Percentiles rank a stretch among this genome's conserved stretches.
phyloP scores from a whole-genome alignment of 2,329 filamentous ascomycete genomes.

The Talaromyces rugulosus region DNA sequence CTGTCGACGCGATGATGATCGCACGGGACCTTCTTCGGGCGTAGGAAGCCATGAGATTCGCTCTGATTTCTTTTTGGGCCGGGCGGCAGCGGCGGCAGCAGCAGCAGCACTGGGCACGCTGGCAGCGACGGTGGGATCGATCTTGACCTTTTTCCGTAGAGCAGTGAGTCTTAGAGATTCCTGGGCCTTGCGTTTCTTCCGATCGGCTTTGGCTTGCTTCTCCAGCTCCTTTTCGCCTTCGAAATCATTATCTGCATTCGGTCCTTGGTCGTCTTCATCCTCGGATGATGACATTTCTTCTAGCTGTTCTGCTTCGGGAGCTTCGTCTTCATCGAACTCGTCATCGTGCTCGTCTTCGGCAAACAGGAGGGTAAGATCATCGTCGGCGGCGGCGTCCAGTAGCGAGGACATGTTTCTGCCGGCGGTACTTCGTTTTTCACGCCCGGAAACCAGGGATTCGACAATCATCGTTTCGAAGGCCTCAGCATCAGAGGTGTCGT shows the following conservation, averaged over 20 bases:
- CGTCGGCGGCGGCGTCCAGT: constrained; percentile 70
- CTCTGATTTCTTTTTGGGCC: constrained; percentile 66
- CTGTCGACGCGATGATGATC: constrained; percentile 59
- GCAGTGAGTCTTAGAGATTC: constrained; percentile 60
- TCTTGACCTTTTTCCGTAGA: constrained; percentile 68
- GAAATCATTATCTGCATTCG: constrained; percentile 61
- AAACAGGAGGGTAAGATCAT: constrained; percentile 57
- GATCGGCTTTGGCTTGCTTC: constrained; percentile 67
- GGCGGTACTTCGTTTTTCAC: constrained; percentile 73
- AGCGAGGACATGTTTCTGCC: constrained; percentile 79
- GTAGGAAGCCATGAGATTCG: constrained; percentile 66
- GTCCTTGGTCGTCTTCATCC: constrained; percentile 71
- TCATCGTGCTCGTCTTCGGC: constrained; percentile 60
- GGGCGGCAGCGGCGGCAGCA: constrained; percentile 24
- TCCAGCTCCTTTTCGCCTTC: constrained; percentile 86
- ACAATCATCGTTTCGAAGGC: constrained; percentile 27
- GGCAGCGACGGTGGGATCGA: constrained; percentile 51
- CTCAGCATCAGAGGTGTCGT: constrained; percentile 21
- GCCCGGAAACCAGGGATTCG: constrained; percentile 38
- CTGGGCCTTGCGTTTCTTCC: constrained; percentile 77
- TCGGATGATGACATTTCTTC: constrained; percentile 81
- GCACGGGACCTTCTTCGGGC: constrained; percentile 56
- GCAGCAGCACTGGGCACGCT: constrained; percentile 24
- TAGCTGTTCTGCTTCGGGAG: constrained; percentile 48
- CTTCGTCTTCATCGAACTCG: constrained; percentile 31